Evolutionary conservation across 202 grass and related monocot species (phyloP).

Genomic region (Carex arenaria): DNA sequence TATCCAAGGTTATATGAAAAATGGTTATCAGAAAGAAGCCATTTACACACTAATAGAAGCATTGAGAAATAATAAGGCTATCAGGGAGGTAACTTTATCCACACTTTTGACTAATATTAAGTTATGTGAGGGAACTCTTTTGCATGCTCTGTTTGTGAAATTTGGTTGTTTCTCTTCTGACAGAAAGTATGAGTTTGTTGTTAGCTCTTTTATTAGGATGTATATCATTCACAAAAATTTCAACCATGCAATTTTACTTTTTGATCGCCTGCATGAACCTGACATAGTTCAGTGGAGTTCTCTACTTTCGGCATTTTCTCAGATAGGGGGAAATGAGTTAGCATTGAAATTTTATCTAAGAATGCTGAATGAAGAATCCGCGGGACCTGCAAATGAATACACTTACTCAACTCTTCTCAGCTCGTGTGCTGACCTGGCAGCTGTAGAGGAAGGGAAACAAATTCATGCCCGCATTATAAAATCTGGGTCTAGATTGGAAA

Average conservation of each 20-base stretch:
- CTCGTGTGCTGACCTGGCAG: constrained; percentile 32
- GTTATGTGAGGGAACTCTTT: constrained; percentile 18
- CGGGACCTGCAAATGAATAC: constrained; percentile 25
- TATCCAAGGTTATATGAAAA: constrained; percentile 35
- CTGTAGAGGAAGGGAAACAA: constrained; percentile 33
- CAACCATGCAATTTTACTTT: constrained; percentile 24
- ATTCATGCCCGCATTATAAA: constrained; percentile 36
- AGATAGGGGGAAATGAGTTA: not conserved
- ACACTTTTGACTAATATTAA: constrained; percentile 19
- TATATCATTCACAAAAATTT: constrained; percentile 28
- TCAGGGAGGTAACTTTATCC: constrained; percentile 22
- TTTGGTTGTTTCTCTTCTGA: constrained; percentile 7
- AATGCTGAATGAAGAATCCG: constrained; percentile 24
- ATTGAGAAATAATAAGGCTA: constrained; percentile 21
- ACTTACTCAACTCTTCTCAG: constrained; percentile 31
- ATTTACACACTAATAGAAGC: constrained; percentile 19
- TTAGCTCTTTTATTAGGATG: constrained; percentile 29
- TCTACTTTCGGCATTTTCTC: constrained; percentile 27
- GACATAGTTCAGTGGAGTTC: constrained; percentile 36
- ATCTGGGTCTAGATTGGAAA: not conserved
- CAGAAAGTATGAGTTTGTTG: not conserved
- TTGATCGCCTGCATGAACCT: constrained; percentile 18
- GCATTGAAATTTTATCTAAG: constrained; percentile 30
- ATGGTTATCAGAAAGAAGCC: constrained; percentile 26
- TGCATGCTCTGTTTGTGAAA: constrained; percentile 32